These are phyloP conservation scores for Exophiala dermatitidis DNA, from an alignment of 2,329 filamentous ascomycete species.

Conservation along the genomic window DNA sequence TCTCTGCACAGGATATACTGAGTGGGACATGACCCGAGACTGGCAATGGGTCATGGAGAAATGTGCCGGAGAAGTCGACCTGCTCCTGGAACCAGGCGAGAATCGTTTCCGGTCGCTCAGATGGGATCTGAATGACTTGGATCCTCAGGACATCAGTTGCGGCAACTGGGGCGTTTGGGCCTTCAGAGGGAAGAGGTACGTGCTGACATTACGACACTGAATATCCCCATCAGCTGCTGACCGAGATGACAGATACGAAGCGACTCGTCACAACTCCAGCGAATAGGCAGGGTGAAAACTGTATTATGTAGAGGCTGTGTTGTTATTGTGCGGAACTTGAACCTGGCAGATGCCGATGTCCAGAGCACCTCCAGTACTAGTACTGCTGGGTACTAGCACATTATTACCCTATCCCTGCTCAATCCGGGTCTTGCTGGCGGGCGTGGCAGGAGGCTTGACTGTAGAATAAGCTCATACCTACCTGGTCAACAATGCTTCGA, in stretches of 20 bases:
- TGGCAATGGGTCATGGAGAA: constrained; percentile 83
- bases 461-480: background rate
- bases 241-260: constrained; percentile 25
- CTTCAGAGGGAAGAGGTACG: constrained; percentile 91
- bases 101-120: constrained; percentile 87
- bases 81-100: constrained; percentile 85
- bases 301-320: background rate
- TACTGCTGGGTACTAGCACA: too few species aligned
- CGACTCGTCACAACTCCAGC: constrained; percentile 17
- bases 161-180: constrained; percentile 98
- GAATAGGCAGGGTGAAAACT: background rate
- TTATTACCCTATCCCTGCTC: too few species aligned
- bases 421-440: background rate
- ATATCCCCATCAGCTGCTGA: constrained; percentile 4
- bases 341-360: background rate
- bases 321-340: background rate
- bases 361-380: too few species aligned
- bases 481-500: background rate
- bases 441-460: background rate
- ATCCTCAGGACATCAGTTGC: constrained; percentile 87
- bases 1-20: constrained; percentile 90
- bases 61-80: constrained; percentile 81
- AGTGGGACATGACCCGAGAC: constrained; percentile 89
- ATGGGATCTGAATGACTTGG: constrained; percentile 95
- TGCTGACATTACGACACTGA: background rate